A percentile compares a stretch with the other conserved stretches of the same genome.
phyloP scores from a whole-genome alignment of 345 rosid species.

The Aethionema arabicum region DNA sequence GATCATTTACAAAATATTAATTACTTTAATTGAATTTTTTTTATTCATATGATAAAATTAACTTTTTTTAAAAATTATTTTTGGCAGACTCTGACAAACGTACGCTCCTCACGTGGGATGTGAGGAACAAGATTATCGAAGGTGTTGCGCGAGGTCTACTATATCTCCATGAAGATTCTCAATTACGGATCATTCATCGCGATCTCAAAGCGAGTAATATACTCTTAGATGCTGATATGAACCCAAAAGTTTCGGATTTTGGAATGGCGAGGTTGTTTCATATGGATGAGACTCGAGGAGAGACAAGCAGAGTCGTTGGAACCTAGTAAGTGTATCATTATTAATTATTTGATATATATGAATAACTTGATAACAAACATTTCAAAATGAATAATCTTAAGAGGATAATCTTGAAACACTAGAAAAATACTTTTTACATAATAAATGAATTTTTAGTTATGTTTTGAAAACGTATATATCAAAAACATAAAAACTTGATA shows the following conservation, averaged over 20 bases:
- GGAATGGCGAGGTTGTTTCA: slow-evolving; percentile 39
- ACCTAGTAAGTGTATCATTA: slow-evolving; percentile 34
- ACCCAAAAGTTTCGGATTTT: slow-evolving; percentile 39
- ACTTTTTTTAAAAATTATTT: neutral
- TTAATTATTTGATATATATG: neutral
- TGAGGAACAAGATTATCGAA: slow-evolving; percentile 32
- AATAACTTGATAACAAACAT: no score
- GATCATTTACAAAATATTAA: neutral
- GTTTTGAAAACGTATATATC: no score
- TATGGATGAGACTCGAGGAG: slow-evolving; percentile 32
- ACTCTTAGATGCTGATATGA: slow-evolving; percentile 33
- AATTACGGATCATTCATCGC: slow-evolving; percentile 32
- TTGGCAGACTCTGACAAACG: slow-evolving; percentile 28
- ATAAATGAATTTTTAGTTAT: no score
- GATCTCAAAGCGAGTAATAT: slow-evolving; percentile 38
- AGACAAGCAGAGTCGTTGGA: slow-evolving; percentile 34
- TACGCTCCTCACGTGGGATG: slow-evolving; percentile 22
- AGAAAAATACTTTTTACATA: no score
- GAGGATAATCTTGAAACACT: no score
- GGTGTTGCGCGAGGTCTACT: slow-evolving; percentile 39
- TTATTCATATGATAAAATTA: no score
- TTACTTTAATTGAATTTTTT: no score
- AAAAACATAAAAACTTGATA: neutral
- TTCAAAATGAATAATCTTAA: no score
- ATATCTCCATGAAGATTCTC: slow-evolving; percentile 38